Percentiles rank a stretch among this genome's conserved stretches.
Conservation (phyloP, 768 basidiomycete genomes). For the Phaeotremella fagi region DNA sequence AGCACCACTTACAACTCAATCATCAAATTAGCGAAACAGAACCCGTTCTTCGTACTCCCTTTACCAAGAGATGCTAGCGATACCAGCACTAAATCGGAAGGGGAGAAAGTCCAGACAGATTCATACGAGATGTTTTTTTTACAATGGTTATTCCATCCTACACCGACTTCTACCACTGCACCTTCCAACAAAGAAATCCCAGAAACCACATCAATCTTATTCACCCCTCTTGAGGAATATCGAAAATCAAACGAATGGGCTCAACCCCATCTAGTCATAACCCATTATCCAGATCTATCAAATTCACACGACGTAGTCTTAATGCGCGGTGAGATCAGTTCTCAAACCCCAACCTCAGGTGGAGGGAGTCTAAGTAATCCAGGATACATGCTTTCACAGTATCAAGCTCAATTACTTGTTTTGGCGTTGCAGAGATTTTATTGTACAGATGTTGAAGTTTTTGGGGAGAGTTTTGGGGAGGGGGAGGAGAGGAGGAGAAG, state of each 20-base stretch:
- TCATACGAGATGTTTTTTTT: constrained; percentile 61
- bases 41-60: constrained; percentile 77
- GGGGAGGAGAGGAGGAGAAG: constrained; percentile 48
- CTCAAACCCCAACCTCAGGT: constrained; percentile 45
- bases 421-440: constrained; percentile 83
- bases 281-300: constrained; percentile 84
- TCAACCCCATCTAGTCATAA: constrained; percentile 83
- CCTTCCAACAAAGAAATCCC: constrained; percentile 51
- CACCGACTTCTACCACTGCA: constrained; percentile 58
- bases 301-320: constrained; percentile 75
- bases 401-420: constrained; percentile 77
- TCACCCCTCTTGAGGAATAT: constrained; percentile 91
- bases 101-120: constrained; percentile 55
- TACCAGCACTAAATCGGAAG: constrained; percentile 48
- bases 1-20: constrained; percentile 67
- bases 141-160: constrained; percentile 81
- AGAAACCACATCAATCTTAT: constrained; percentile 68
- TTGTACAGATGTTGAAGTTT: constrained; percentile 29
- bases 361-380: constrained; percentile 18
- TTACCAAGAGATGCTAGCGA: constrained; percentile 60
- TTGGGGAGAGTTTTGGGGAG: constrained; percentile 49
- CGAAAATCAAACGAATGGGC: constrained; percentile 77
- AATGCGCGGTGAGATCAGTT: constrained; percentile 85
- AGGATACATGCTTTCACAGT: constrained; percentile 57
- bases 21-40: constrained; percentile 59